Base-by-base conservation (phyloP, 257 asterid species). In the Fraxinus quadrangulata region DNA sequence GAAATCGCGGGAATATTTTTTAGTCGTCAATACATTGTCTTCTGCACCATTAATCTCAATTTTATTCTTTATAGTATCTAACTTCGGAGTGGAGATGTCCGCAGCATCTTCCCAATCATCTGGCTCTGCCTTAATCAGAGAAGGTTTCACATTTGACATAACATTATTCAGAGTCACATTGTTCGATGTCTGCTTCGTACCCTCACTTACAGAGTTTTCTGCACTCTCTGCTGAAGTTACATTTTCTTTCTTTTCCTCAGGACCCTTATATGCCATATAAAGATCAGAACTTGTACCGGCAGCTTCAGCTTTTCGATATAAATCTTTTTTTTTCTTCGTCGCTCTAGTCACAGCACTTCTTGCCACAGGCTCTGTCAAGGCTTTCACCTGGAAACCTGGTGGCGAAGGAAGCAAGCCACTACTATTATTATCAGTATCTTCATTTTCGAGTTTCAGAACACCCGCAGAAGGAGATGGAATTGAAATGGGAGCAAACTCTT, bases 1-100 rank as follows among this genome's bases (percentile, higher is more conserved):
- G 76, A 84, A 84, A 74, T 79, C 83, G 21, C 78, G 65, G 1
- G 83, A 73, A 80, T 84, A 84, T 78, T 59, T 79, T 80, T 61
- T 81, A 61, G 75, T 61, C 36, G 28, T 66, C 39, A 77, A 19
- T 37, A 33, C 69, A 45, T 28, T 74, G 65, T 30, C 31, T 47
- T 26, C 76, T 31, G 45, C 61, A 71, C 30, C 70, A 16, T 10
- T 49, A 51, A 40, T 26, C n/a, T 24, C 59, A 28, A 5, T 67
- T 21, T 24, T 17, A 63, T 72, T 67, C 42, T 68, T 75, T 40
- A 42, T 26, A 77, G 56, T 63, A 36, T 71, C 81, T 72, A 71
- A 51, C 45, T 79, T 77, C 16, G 73, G 73, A 36, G 75, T 74
- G 36, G 83, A 68, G 68, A 77, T 73, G 40, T 71, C 73, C 14